Conservation (phyloP, 1,139 yeast species). For the Arxiozyma slooffiae region DNA sequence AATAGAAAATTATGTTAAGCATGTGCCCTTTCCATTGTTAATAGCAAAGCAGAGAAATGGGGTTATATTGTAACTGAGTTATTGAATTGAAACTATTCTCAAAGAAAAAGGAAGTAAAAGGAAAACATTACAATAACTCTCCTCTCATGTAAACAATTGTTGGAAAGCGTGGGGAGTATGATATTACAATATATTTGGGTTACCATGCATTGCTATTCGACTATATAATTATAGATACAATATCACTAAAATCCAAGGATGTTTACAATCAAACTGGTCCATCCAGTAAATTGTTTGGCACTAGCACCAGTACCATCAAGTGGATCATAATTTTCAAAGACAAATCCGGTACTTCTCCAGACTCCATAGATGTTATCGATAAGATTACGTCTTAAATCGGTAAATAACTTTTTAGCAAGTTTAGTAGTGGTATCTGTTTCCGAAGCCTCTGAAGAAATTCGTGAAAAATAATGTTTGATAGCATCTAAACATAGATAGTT, state of each 20-base stretch:
- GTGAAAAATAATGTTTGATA: constrained; percentile 44
- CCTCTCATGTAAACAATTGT: not conserved
- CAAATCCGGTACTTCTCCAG: constrained; percentile 70
- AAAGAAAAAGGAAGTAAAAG: not conserved
- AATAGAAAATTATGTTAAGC: not conserved
- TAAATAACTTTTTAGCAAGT: constrained; percentile 35
- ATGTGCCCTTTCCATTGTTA: not conserved
- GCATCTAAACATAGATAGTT: constrained; percentile 75
- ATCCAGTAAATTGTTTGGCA: constrained; percentile 84
- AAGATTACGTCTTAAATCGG: constrained; percentile 51
- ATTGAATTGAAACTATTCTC: not conserved
- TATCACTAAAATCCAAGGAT: constrained; percentile 45
- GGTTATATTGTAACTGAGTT: too few relatives aligned
- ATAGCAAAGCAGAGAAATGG: not conserved
- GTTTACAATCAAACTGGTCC: constrained; percentile 77
- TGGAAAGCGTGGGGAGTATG: not conserved
- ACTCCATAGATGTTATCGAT: constrained; percentile 57
- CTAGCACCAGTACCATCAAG: constrained; percentile 66
- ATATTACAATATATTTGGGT: too few relatives aligned
- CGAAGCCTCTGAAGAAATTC: constrained; percentile 8
- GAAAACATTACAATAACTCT: not conserved
- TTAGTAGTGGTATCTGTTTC: constrained; percentile 31
- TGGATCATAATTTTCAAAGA: constrained; percentile 88
- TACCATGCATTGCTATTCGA: not conserved
- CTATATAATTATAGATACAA: not conserved